Evolutionary conservation across 2,329 filamentous ascomycete genomes (phyloP).

Genomic region (Trichophyton verrucosum): DNA sequence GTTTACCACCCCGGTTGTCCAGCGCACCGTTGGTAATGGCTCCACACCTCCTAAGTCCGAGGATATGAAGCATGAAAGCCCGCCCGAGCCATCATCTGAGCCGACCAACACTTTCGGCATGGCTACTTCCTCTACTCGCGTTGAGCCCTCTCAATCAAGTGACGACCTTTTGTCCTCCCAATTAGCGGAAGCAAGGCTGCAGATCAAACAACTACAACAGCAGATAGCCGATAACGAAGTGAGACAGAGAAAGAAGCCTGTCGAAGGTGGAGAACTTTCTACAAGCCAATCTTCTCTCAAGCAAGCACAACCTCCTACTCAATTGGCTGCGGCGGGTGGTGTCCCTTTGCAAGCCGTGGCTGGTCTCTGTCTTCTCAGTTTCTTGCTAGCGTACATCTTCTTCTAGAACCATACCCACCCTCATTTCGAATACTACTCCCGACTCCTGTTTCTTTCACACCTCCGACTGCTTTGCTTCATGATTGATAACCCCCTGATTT

Average conservation of each 20-base stretch:
- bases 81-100: not conserved
- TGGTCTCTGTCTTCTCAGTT: slow-evolving; percentile 72
- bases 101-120: slow-evolving; percentile 9
- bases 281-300: slow-evolving; percentile 20
- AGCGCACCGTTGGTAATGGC: slow-evolving; percentile 26
- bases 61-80: slow-evolving; percentile 14
- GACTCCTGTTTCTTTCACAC: not conserved
- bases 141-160: slow-evolving; percentile 39
- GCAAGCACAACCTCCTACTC: slow-evolving; percentile 41
- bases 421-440: not conserved
- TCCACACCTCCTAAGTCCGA: slow-evolving; percentile 22
- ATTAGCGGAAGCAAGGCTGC: slow-evolving; percentile 61
- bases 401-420: slow-evolving; percentile 46
- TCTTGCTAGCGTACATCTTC: slow-evolving; percentile 90
- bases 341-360: slow-evolving; percentile 81
- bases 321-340: slow-evolving; percentile 51
- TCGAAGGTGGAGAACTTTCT: slow-evolving; percentile 40
- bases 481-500: not conserved
- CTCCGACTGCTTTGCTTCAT: not conserved
- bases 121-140: slow-evolving; percentile 22
- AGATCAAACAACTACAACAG: slow-evolving; percentile 56
- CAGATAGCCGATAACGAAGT: slow-evolving; percentile 55
- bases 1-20: slow-evolving; percentile 34
- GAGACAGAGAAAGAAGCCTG: slow-evolving; percentile 62
- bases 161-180: slow-evolving; percentile 52